Conservation (phyloP, 768 basidiomycete genomes). For the Boletus subcaerulescens region DNA sequence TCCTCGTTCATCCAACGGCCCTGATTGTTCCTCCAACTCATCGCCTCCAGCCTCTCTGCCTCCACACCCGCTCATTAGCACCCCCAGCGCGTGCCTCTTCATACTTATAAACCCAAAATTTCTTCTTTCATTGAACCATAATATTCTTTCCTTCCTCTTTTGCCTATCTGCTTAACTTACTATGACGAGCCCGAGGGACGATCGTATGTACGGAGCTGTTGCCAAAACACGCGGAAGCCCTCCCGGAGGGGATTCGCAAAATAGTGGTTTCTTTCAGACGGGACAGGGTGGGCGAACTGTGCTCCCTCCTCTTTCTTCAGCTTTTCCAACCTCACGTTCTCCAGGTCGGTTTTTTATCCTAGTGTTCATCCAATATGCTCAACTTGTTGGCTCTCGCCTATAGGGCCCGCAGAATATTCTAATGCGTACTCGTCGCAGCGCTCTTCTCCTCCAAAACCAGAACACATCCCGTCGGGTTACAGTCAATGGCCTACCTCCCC, state of each 20-base stretch:
- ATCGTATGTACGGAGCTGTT: slow-evolving; percentile 66
- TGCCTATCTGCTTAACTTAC: slow-evolving; percentile 55
- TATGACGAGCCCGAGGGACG: slow-evolving; percentile 72
- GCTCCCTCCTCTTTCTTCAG: slow-evolving; percentile 81
- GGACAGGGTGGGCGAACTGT: slow-evolving; percentile 89
- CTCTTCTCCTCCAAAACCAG: slow-evolving; percentile 57
- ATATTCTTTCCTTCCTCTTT: slow-evolving; percentile 47
- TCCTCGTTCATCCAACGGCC: slow-evolving; percentile 43
- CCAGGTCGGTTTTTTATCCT: slow-evolving; percentile 75
- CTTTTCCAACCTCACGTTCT: slow-evolving; percentile 87
- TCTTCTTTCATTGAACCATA: slow-evolving; percentile 45
- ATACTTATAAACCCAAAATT: slow-evolving; percentile 54
- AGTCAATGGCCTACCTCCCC: slow-evolving; percentile 39
- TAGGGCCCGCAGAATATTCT: slow-evolving; percentile 59
- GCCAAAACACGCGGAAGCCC: slow-evolving; percentile 61
- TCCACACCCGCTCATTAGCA: slow-evolving; percentile 41
- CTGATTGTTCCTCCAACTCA: slow-evolving; percentile 40
- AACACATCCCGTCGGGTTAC: slow-evolving; percentile 51
- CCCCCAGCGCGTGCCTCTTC: slow-evolving; percentile 42
- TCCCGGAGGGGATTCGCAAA: slow-evolving; percentile 60
- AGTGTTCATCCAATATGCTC: slow-evolving; percentile 54
- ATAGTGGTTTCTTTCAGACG: slow-evolving; percentile 65
- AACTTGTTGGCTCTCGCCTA: slow-evolving; percentile 52
- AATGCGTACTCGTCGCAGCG: slow-evolving; percentile 61
- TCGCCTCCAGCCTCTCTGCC: slow-evolving; percentile 37